Conservation (phyloP, 2,329 filamentous ascomycete species). For the Colletotrichum navitas region DNA sequence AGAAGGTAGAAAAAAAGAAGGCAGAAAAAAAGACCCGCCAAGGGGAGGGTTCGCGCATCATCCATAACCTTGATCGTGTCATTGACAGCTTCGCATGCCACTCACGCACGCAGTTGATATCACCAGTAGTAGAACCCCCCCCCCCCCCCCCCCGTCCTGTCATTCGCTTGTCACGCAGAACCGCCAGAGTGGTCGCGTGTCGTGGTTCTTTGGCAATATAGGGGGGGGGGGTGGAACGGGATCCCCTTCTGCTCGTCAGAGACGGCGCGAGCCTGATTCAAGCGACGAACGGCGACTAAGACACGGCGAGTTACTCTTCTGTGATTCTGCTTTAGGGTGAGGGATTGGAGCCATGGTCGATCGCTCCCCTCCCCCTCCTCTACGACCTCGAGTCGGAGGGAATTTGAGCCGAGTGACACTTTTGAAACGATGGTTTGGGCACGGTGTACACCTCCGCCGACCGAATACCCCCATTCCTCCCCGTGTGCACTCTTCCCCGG, state of each 20-base stretch:
- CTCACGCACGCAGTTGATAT: not conserved
- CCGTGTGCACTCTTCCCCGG: not conserved
- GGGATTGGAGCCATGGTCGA: not conserved
- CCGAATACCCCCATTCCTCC: not conserved
- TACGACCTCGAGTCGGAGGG: not conserved
- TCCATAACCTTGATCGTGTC: not conserved
- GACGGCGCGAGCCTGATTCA: not conserved
- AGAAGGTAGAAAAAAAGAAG: no score
- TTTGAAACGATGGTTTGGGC: not conserved
- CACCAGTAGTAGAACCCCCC: not conserved
- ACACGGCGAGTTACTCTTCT: not conserved
- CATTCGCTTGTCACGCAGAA: not conserved
- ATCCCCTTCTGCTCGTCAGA: not conserved
- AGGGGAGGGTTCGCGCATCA: not conserved
- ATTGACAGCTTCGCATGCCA: not conserved
- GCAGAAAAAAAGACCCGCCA: not conserved
- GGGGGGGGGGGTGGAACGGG: not conserved
- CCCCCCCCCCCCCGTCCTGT: not conserved
- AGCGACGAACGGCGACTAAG: not conserved
- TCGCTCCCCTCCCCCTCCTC: not conserved
- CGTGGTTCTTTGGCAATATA: not conserved
- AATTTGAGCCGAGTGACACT: not conserved
- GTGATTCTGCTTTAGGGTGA: not conserved
- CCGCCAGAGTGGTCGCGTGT: not conserved
- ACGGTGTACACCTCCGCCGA: not conserved